phyloP scores from a whole-genome alignment of 2,329 filamentous ascomycete species.

The Monosporascus ibericus region DNA sequence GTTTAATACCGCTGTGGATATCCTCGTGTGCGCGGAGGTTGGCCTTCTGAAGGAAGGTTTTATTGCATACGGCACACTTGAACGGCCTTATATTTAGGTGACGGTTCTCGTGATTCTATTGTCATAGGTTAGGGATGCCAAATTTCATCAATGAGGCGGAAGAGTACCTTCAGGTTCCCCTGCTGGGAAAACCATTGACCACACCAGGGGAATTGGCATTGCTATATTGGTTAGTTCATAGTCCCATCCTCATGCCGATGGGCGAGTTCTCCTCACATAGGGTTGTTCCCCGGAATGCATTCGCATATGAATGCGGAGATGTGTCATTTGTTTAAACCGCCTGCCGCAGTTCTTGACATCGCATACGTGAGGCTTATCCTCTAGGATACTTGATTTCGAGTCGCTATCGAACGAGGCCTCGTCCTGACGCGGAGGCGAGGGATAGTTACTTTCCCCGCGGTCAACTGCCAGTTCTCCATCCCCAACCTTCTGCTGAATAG shows the following conservation, averaged over 20 bases:
- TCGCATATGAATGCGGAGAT: constrained; percentile 82
- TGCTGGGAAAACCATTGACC: constrained; percentile 79
- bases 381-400: constrained; percentile 9
- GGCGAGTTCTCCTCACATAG: constrained; percentile 58
- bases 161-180: constrained; percentile 76
- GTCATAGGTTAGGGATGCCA: constrained; percentile 7
- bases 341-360: constrained; percentile 68
- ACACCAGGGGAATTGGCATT: constrained; percentile 68
- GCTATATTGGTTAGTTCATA: constrained; percentile 17
- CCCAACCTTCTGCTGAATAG: constrained; percentile 56
- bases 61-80: constrained; percentile 71
- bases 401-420: constrained; percentile 13
- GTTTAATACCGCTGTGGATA: constrained; percentile 71
- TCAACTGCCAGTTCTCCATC: constrained; percentile 15
- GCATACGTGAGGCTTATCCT: constrained; percentile 67
- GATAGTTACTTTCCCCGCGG: constrained; percentile 24
- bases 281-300: constrained; percentile 88
- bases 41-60: constrained; percentile 77
- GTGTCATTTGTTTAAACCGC: constrained; percentile 85
- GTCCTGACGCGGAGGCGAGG: constrained; percentile 23
- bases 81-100: constrained; percentile 87
- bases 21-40: constrained; percentile 69
- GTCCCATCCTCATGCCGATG: background rate
- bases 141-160: background rate
- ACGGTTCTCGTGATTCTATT: constrained; percentile 74